Evolutionary conservation across 352 stramenopile species (phyloP), one percentile per base, ranked within the genome.

Genomic region (Globisporangium middletonii): DNA sequence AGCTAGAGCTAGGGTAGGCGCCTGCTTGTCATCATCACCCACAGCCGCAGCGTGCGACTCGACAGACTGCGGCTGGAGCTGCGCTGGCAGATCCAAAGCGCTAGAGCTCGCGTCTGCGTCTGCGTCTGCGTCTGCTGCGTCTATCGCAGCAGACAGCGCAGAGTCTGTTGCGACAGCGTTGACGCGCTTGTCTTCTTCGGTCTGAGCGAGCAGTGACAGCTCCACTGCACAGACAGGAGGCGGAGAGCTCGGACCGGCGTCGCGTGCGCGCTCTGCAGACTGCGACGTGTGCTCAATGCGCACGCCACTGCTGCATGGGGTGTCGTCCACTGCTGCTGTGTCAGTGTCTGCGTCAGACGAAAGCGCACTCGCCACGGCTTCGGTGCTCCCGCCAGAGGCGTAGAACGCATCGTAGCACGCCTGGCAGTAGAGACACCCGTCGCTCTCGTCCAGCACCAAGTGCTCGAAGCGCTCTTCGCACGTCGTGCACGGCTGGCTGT

Each of bases 351-450:
- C 2, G 16, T 49, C n/a, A 1, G 18, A 5, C 18, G 0, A 23
- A 5, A 28, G 23, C 13, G 28, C 37, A 43, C 2, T 38, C 11
- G 27, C 38, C 26, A 27, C 38, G 13, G 52, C 26, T 2, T 59
- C 42, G 1, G 27, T 35, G 19, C 16, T 16, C 11, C 45, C 33
- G 38, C 59, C 35, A n/a, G 61, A 59, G 46, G 65, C 70, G 57
- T 94, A 91, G 55, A 83, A 94, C 41, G 65, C 75, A 16, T 90
- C 73, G 46, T 77, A 94, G 55, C 83, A 92, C 30, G 44, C 42
- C 18, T 71, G 64, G 55, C 83, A 93, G 58, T 93, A 93, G n/a
- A 55, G 59, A 26, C 80, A 83, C 4, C 74, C 79, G 50, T 93
- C 80, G 23, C 71, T 74, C 37, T 79, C 66, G 33, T 93, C 83